Base-by-base conservation (phyloP, 2,329 filamentous ascomycete species). In the Aspergillus nomiae region DNA sequence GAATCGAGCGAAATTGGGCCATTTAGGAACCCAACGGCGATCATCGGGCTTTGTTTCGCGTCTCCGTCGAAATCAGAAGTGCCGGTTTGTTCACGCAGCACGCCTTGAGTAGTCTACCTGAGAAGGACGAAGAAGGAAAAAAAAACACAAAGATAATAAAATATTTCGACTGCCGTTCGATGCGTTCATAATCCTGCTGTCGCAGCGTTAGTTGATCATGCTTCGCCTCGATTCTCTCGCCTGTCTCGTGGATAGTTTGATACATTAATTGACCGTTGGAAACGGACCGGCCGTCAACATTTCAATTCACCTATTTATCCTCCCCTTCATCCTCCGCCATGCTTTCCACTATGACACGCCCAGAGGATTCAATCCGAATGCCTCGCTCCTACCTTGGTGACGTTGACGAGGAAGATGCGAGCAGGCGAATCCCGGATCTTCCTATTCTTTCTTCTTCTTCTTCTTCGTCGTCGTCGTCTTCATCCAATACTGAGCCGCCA, bases 281-380 rank as follows among this genome's bases (percentile, higher is more conserved):
- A 14, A 56, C 16, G 21, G 30, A n/a, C 5, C 19, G 16, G n/a
- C 41, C 8, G n/a, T 24, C n/a, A 26, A 45, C 12, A 50, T 34
- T 56, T 50, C 12, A 26, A 21, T 51, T 48, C 54, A 32, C 21
- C 32, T 62, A 30, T 54, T 34, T 43, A 30, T 59, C 34, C 4
- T 55, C 34, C 11, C 21, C 32, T 61, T 45, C 21, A 28, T 51
- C 43, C 46, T 61, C 62, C 58, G 64, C 45, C 56, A 73, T 75
- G 72, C 67, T 77, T 62, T 70, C 73, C 64, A 72, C 74, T 53
- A 80, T 79, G 75, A 66, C 68, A 61, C 76, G 76, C 59, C 69
- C 74, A 50, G 78, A 80, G 62, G 77, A 80, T 64, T 74, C 73
- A 14, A 67, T 76, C 30, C 73, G 73, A 67, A 74, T 72, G 51